Evolutionary conservation across 1,284 basidiomycete genomes (phyloP), one percentile per base, ranked within the genome.

Genomic region (Malassezia arunalokei): DNA sequence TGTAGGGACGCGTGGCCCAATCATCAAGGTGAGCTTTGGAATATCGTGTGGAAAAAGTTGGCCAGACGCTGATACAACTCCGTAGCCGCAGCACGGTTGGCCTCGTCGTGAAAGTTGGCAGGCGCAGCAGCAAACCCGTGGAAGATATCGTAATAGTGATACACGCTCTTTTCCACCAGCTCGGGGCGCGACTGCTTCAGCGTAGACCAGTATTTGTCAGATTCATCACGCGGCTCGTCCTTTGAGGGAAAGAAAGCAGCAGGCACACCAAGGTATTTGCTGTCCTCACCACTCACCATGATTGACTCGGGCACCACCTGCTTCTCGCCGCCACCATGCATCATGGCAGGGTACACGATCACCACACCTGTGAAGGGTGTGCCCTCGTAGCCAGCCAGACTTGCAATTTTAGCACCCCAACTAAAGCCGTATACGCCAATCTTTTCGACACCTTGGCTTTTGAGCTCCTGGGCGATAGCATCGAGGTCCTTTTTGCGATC

Each of bases 91-190:
- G 80, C 80, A 61, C 77, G 77, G 73, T 83, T 83, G 57, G 82
- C 80, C 30, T 77, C 68, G 52, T 84, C 77, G 35, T 78, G 76
- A 45, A 85, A 75, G 64, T 85, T 75, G 1, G 79, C 83, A 45
- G 83, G 78, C 3, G 83, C 83, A 8, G 81, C 83, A 5, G 83
- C 83, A 78, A 81, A 84, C 24, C 83, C 83, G 65, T 84, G 83
- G 65, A 50, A 44, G 45, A 52, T 47, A 40, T 73, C 64, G 11
- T 53, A 29, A 64, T 81, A 83, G 50, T 76, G 69, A 64, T 81
- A 79, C 71, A 76, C 76, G 45, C 79, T 79, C 65, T 77, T 79
- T 68, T 80, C 78, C 45, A 73, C 69, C 0, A 79, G 76, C 54
- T 81, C 80, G 17, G 41, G 37, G 31, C 56, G 51, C 40, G 57